Evolutionary conservation across 257 asterid genomes (phyloP).

Genomic region (Jacaranda mimosifolia): DNA sequence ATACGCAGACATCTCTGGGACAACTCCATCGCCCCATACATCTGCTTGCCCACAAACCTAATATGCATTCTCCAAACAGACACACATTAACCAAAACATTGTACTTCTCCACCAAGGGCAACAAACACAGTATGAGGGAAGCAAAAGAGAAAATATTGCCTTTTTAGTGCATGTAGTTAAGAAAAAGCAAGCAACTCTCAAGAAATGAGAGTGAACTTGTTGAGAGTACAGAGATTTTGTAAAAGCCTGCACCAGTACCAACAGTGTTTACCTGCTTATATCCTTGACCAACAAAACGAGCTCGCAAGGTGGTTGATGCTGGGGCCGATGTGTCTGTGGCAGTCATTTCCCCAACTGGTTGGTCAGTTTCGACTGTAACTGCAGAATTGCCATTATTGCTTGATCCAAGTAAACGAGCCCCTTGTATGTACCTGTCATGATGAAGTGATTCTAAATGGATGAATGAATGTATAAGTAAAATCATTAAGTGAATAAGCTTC

Average conservation of each 20-base stretch:
- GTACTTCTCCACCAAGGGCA: not conserved
- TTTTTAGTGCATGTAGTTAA: not conserved
- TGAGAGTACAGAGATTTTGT: too few species aligned
- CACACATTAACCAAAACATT: not conserved
- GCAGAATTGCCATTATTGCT: constrained; percentile 39
- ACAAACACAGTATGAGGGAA: not conserved
- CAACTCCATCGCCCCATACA: constrained; percentile 95
- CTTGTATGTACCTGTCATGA: constrained; percentile 75
- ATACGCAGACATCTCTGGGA: constrained; percentile 93
- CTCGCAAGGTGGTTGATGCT: constrained; percentile 57
- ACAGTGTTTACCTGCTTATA: constrained; percentile 77
- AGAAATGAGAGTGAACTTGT: too few species aligned
- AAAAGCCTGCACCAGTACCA: not conserved
- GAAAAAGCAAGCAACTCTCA: too few species aligned
- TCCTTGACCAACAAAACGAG: constrained; percentile 91
- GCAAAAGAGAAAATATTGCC: not conserved
- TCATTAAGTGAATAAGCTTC: not conserved
- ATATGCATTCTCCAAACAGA: constrained; percentile 18
- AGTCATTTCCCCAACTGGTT: constrained; percentile 52
- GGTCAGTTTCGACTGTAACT: constrained; percentile 34
- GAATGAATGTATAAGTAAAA: not conserved
- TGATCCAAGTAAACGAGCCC: constrained; percentile 71
- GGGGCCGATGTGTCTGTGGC: constrained; percentile 41
- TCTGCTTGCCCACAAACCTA: constrained; percentile 95
- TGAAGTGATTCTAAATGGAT: constrained; percentile 30